Percentiles rank a stretch among this genome's conserved stretches.
Evolutionary conservation across 1,284 basidiomycete genomes (phyloP).

Genomic region (Coniferiporia weirii): DNA sequence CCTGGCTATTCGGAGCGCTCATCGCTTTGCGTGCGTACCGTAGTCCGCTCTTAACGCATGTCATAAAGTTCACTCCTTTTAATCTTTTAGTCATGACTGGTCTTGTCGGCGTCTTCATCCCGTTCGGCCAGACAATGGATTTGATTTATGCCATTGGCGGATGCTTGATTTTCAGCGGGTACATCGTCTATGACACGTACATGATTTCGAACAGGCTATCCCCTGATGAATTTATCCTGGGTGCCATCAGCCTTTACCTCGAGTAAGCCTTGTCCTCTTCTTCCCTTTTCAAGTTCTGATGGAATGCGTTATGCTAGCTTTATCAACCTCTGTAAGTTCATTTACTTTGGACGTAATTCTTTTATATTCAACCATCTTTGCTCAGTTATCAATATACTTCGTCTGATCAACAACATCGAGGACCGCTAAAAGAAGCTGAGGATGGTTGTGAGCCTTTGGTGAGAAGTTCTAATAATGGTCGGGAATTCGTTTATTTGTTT

Average conservation of each 20-base stretch:
- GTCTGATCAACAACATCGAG: conserved; percentile 56
- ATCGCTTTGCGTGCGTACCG: conserved; percentile 56
- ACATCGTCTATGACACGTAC: conserved; percentile 84
- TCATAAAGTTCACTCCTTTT: conserved; percentile 7
- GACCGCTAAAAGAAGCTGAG: conserved; percentile 30
- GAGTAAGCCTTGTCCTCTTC: conserved; percentile 46
- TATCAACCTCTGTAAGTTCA: conserved; percentile 65
- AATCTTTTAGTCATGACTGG: conserved; percentile 60
- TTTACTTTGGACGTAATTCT: not conserved
- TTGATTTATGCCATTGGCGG: conserved; percentile 76
- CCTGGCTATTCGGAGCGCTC: conserved; percentile 77
- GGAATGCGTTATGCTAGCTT: conserved; percentile 37
- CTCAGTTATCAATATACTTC: conserved; percentile 70
- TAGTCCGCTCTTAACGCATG: not conserved
- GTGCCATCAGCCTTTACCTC: conserved; percentile 81
- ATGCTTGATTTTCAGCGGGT: conserved; percentile 77
- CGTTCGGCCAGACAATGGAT: conserved; percentile 73
- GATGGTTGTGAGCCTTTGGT: not conserved
- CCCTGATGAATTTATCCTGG: conserved; percentile 86
- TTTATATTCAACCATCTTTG: conserved; percentile 13
- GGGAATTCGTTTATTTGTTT: not conserved
- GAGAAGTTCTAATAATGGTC: not conserved
- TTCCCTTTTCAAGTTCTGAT: conserved; percentile 11
- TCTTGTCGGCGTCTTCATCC: conserved; percentile 74
- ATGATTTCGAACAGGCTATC: conserved; percentile 75